Conservation (phyloP, 176 grass and related monocot species). For the Oryza officinalis region DNA sequence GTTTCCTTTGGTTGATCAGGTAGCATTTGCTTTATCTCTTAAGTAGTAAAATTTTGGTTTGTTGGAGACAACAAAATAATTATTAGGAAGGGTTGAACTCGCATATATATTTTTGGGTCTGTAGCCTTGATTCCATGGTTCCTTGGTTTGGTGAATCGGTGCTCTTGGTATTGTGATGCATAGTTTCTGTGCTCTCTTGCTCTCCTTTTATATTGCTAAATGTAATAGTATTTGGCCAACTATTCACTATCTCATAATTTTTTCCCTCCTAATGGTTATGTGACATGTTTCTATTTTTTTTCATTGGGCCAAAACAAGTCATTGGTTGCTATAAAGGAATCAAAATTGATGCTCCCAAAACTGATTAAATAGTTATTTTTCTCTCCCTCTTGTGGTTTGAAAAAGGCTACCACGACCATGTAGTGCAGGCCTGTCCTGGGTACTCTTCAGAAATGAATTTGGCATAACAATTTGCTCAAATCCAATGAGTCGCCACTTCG, state of each 20-base stretch:
- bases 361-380: not conserved
- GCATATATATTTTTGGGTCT: not conserved
- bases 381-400: not conserved
- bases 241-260: not conserved
- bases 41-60: not conserved
- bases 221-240: not conserved
- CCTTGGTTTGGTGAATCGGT: not conserved
- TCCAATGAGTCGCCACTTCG: not conserved
- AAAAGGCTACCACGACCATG: not conserved
- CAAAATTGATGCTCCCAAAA: not conserved
- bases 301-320: not conserved
- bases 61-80: not conserved
- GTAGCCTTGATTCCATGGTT: not conserved
- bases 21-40: not conserved
- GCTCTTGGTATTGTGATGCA: not conserved
- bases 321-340: not conserved
- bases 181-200: not conserved
- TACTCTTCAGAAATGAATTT: not conserved
- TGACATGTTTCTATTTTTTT: not conserved
- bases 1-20: conserved; percentile 16
- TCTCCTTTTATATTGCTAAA: not conserved
- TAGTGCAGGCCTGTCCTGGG: not conserved
- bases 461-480: not conserved
- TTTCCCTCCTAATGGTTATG: not conserved
- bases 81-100: not conserved